Conservation (phyloP, 768 basidiomycete species). For the Crassisporium funariophilum region DNA sequence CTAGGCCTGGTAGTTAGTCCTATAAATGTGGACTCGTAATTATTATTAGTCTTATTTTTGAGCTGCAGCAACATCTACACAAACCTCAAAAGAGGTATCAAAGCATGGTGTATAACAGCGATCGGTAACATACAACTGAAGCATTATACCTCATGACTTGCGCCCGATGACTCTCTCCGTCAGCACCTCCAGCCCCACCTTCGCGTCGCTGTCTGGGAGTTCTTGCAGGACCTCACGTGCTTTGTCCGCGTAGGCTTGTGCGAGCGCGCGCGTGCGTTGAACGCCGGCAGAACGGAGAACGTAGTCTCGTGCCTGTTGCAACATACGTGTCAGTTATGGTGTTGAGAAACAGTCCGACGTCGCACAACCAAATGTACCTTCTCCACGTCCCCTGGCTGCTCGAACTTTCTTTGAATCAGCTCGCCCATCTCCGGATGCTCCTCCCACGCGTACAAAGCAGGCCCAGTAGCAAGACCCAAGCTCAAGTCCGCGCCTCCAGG, state of each 20-base stretch:
- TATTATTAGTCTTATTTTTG: too few relatives aligned
- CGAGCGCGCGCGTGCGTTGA: slow-evolving; percentile 78
- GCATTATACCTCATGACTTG: slow-evolving; percentile 40
- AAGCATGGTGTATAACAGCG: too few relatives aligned
- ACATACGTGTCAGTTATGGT: neutral
- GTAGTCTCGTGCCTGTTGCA: slow-evolving; percentile 66
- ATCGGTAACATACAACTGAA: too few relatives aligned
- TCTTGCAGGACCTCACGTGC: slow-evolving; percentile 70
- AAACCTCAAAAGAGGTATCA: too few relatives aligned
- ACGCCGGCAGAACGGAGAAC: slow-evolving; percentile 81
- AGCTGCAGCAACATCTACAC: too few relatives aligned
- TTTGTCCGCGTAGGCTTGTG: slow-evolving; percentile 74
- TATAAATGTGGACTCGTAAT: too few relatives aligned
- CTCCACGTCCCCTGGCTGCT: slow-evolving; percentile 83
- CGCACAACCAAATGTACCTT: slow-evolving; percentile 43
- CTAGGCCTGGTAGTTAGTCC: too few relatives aligned
- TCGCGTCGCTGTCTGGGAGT: slow-evolving; percentile 85
- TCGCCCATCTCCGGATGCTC: slow-evolving; percentile 88
- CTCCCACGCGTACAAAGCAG: slow-evolving; percentile 94
- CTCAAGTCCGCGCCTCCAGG: slow-evolving; percentile 86
- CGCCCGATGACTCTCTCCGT: slow-evolving; percentile 73
- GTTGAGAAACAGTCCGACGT: neutral
- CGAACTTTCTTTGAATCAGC: slow-evolving; percentile 83
- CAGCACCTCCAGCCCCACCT: slow-evolving; percentile 71
- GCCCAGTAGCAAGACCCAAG: slow-evolving; percentile 88